Base-by-base conservation (phyloP, 768 basidiomycete genomes). In the Mycena kentingensis region DNA sequence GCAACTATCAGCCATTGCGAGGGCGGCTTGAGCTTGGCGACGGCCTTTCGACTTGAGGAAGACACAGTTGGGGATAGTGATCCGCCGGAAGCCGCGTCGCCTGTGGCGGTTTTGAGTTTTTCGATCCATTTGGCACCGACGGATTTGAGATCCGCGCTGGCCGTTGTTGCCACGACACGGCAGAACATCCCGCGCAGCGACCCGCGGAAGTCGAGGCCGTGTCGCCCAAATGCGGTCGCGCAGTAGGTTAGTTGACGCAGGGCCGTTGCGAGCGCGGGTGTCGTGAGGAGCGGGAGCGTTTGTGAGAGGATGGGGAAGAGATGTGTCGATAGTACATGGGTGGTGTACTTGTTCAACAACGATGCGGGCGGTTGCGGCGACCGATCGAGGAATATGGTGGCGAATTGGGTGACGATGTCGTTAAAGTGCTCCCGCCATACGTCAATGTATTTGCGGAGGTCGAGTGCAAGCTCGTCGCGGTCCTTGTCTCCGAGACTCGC, bases 201-300 rank as follows among this genome's bases (percentile, higher is more conserved):
- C 0, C 77, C 69, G 27, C 86, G 82, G 68, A 99, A 98, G 65
- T 97, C 95, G 61, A 96, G 78, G 0, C 96, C 96, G 15, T 96
- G 80, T n/a, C 94, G 84, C 0, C 91, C 79, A 63, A 97, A 97
- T 1, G 94, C 93, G 16, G 85, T 83, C 7, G 93, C 85, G 66
- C 95, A 97, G 69, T 98, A 98, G 12, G 90, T 88, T 38, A 98
- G 80, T 62, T 98, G 96, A 0, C 94, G 96, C 52, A 97, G 82
- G 36, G 94, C 78, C 29, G 95, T 84, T 19, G 92, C 79, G 58
- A 96, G 77, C 21, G 90, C 73, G 18, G 88, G 63, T 13, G 86
- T 74, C 26, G 84, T 72, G 18, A 84, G 76, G 10, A 77, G 79
- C 0, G 85, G 81, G 15, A 97, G 78, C 43, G 84, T 79, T 7